Conservation (phyloP, 129 eudicot species). For the Helichrysum umbraculigerum region DNA sequence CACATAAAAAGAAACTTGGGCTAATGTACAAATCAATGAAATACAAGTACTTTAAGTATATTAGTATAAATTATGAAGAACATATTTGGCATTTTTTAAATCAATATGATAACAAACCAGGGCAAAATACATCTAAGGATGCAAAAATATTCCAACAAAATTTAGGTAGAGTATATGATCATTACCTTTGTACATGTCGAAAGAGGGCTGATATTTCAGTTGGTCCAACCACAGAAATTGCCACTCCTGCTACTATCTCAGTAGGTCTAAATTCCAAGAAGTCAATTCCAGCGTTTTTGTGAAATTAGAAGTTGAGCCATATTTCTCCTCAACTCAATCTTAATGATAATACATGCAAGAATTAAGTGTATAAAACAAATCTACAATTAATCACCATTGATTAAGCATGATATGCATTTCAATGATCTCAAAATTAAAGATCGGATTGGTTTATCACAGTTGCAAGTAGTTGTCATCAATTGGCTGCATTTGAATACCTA, state of each 20-base stretch:
- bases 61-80: constrained; percentile 13
- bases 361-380: neutral
- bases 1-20: neutral
- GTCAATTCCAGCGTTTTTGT: constrained; percentile 58
- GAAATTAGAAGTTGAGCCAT: constrained; percentile 32
- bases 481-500: too few relatives aligned
- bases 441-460: constrained; percentile 43
- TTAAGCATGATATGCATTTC: constrained; percentile 55
- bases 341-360: neutral
- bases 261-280: constrained; percentile 77
- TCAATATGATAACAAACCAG: constrained; percentile 26
- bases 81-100: constrained; percentile 10
- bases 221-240: constrained; percentile 54
- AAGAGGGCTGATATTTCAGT: constrained; percentile 41
- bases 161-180: constrained; percentile 18
- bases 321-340: constrained; percentile 4
- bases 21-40: neutral
- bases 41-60: constrained; percentile 1
- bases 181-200: constrained; percentile 60
- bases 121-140: constrained; percentile 27
- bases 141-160: constrained; percentile 11
- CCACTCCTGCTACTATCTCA: constrained; percentile 84
- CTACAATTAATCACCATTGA: constrained; percentile 43
- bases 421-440: constrained; percentile 44
- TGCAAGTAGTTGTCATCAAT: too few relatives aligned